Conservation (phyloP, 1,284 basidiomycete genomes). For the Sanghuangporus baumii region DNA sequence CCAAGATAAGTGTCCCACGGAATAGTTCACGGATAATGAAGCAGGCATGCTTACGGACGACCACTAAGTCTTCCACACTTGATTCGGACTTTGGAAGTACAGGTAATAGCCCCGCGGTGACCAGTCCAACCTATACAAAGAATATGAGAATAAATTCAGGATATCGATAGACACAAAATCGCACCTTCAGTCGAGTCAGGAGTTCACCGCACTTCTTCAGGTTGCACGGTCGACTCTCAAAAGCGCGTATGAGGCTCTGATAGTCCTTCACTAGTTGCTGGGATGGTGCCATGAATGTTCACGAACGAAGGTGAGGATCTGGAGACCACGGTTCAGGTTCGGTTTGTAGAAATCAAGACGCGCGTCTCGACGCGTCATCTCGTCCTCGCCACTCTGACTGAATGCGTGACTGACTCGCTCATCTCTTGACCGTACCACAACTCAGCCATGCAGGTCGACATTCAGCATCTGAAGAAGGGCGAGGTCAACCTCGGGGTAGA, state of each 20-base stretch:
- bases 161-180: not conserved
- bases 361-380: conserved; percentile 46
- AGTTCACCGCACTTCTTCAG: conserved; percentile 57
- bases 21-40: not conserved
- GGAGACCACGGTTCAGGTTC: conserved; percentile 17
- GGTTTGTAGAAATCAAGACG: conserved; percentile 32
- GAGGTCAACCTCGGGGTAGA: conserved; percentile 94
- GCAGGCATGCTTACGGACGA: conserved; percentile 53
- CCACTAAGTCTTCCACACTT: conserved; percentile 56
- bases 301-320: conserved; percentile 20
- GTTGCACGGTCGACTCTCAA: conserved; percentile 56
- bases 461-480: conserved; percentile 78
- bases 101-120: conserved; percentile 66
- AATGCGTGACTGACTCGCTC: conserved; percentile 6
- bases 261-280: conserved; percentile 56
- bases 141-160: not conserved
- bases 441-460: conserved; percentile 64
- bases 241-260: conserved; percentile 55
- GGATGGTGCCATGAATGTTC: conserved; percentile 38
- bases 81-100: conserved; percentile 51
- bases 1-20: conserved; percentile 12
- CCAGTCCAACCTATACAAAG: conserved; percentile 61
- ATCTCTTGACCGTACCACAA: conserved; percentile 20
- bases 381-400: conserved; percentile 21
- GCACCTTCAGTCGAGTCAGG: conserved; percentile 70